Percentiles rank a stretch among this genome's conserved stretches.
Conservation (phyloP, 2,329 filamentous ascomycete species). For the Phyllosticta citrichinensis region DNA sequence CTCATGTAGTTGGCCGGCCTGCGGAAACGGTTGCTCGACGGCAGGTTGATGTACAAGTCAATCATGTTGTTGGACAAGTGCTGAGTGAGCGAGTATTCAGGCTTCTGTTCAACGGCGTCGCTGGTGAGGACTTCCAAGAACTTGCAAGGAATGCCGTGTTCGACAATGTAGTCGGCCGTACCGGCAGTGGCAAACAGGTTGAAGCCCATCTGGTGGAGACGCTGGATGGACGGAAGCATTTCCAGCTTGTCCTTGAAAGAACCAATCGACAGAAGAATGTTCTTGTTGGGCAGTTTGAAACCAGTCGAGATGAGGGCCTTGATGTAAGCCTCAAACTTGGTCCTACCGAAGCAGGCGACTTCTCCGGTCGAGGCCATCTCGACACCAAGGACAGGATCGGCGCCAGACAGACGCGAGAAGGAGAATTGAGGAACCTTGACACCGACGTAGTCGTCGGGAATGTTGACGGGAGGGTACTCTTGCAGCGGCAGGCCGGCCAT, state of each 20-base stretch:
- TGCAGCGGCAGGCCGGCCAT: conserved; percentile 78
- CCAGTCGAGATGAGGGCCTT: conserved; percentile 93
- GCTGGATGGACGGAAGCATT: conserved; percentile 85
- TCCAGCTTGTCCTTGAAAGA: conserved; percentile 98
- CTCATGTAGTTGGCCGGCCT: conserved; percentile 97
- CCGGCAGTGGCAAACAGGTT: conserved; percentile 94
- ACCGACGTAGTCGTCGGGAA: conserved; percentile 76
- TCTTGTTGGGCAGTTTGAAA: conserved; percentile 92
- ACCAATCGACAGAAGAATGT: conserved; percentile 89
- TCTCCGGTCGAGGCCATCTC: conserved; percentile 99
- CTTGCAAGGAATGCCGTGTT: conserved; percentile 84
- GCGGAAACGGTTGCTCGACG: conserved; percentile 96
- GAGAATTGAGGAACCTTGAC: conserved; percentile 99
- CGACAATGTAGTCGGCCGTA: conserved; percentile 91
- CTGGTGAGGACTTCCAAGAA: conserved; percentile 73
- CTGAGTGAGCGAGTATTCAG: conserved; percentile 93
- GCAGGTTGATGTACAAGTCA: conserved; percentile 96
- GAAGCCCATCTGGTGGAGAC: conserved; percentile 82
- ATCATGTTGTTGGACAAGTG: conserved; percentile 97
- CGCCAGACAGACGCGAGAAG: conserved; percentile 91
- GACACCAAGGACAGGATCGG: conserved; percentile 91
- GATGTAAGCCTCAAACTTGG: conserved; percentile 96
- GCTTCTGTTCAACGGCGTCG: conserved; percentile 72
- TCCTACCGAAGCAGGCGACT: conserved; percentile 88
- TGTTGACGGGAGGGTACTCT: conserved; percentile 68